Base-by-base conservation (phyloP, 139 green algal species). In the Coelastrella sp. region DNA sequence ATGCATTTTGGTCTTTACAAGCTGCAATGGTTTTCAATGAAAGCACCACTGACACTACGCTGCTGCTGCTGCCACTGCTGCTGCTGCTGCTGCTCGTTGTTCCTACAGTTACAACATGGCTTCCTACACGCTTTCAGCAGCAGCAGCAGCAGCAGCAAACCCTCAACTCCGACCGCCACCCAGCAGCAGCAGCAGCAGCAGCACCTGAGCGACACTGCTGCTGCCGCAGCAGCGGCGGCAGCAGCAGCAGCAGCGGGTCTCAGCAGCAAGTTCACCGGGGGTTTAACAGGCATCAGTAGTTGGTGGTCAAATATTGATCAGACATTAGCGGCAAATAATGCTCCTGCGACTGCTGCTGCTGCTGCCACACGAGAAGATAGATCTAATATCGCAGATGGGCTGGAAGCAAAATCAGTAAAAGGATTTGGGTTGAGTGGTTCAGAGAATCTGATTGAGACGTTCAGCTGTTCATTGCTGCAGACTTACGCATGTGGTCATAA, bases 291-390 rank as follows among this genome's bases (percentile, higher is more conserved):
- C 5, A 11, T 87, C 4, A 87, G 64, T 58, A 87, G 81, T 58
- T 87, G 81, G 81, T 87, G 81, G 81, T 77, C 61, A 77, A 87
- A 61, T 64, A 23, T 87, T 60, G 81, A 87, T 47, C 61, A 87
- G 64, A 87, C 23, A 23, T 17, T 87, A 19, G 59, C 83, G 8
- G 83, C 83, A 57, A 88, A 88, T 6, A 88, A 88, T 54, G 20
- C 83, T 58, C 66, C 83, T 23, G 7, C 57, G 7, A 75, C 11
- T 19, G 32, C 76, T 83, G 76, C 76, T 83, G 76, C 76, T 61
- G 76, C 77, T 83, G 47, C 77, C 16, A 32, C 32, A 47, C 32
- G 32, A 47, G 32, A 47, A 47, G 32, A 47, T 47, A 47, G 1
- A 47, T 47, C 32, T 1, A 5, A 58, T 10, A 13, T 59, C 20